Conservation (phyloP, 139 green algal species). For the Pseudopediastrum boryanum region DNA sequence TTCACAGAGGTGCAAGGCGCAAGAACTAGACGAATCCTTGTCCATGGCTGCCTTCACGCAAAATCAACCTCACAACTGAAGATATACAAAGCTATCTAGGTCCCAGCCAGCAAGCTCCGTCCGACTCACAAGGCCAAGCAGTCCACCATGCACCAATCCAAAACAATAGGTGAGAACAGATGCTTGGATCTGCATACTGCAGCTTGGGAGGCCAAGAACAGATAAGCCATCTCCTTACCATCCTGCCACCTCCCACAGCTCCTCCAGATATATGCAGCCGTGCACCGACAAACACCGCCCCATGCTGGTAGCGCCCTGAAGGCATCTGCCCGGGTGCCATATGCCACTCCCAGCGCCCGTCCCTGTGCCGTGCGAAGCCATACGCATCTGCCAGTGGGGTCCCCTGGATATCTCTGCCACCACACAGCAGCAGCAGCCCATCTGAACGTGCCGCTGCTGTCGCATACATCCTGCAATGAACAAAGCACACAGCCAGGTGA, state of each 20-base stretch:
- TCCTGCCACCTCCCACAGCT: constrained; percentile 91
- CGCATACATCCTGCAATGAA: constrained; percentile 93
- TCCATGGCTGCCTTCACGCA: too few relatives aligned
- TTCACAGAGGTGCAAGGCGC: too few relatives aligned
- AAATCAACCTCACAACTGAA: too few relatives aligned
- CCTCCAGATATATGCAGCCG: constrained; percentile 95
- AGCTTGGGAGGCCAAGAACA: too few relatives aligned
- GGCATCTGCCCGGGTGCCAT: constrained; percentile 93
- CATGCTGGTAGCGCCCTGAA: constrained; percentile 93
- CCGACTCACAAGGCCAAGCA: too few relatives aligned
- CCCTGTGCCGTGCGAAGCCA: constrained; percentile 94
- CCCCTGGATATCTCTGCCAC: constrained; percentile 84
- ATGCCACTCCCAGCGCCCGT: constrained; percentile 99
- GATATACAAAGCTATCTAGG: too few relatives aligned
- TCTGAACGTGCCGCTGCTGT: constrained; percentile 91
- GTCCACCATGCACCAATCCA: too few relatives aligned
- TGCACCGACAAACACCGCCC: constrained; percentile 93
- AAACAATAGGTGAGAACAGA: too few relatives aligned
- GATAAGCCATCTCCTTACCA: constrained; percentile 82
- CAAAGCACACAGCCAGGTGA: too few relatives aligned
- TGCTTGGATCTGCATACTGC: too few relatives aligned
- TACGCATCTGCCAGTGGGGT: constrained; percentile 91
- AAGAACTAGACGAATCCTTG: too few relatives aligned
- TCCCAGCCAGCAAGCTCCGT: too few relatives aligned
- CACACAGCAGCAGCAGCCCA: constrained; percentile 95